Conservation (phyloP, 306 rosid genomes). For the Quercus cerris region DNA sequence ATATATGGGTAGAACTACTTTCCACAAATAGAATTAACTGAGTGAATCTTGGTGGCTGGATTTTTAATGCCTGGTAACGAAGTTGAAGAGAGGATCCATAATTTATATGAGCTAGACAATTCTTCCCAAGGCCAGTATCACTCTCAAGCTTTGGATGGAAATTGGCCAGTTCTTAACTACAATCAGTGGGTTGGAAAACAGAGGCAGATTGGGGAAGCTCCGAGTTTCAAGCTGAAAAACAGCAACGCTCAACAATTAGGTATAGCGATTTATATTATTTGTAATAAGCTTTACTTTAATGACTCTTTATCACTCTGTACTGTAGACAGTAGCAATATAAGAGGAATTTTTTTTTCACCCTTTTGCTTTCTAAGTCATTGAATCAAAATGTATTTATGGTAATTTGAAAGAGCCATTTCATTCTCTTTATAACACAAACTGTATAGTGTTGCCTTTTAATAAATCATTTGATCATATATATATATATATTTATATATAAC, state of each 20-base stretch:
- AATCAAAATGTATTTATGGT: background rate
- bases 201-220: conserved; percentile 17
- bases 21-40: conserved; percentile 6
- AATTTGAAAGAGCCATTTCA: background rate
- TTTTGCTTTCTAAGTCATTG: background rate
- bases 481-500: background rate
- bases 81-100: conserved; percentile 39
- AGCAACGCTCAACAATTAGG: conserved; percentile 25
- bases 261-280: conserved; percentile 1
- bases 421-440: conserved; percentile 10
- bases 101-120: conserved; percentile 28
- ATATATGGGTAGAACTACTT: background rate
- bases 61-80: conserved; percentile 48
- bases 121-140: conserved; percentile 18
- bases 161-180: conserved; percentile 24
- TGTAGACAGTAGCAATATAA: background rate
- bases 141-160: conserved; percentile 22
- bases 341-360: background rate
- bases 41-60: conserved; percentile 15
- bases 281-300: background rate
- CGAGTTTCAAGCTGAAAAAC: conserved; percentile 16
- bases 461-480: too few relatives aligned
- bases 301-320: background rate
- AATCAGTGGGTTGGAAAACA: conserved; percentile 29
- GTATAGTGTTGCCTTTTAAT: background rate